Conservation (phyloP, 345 rosid species). For the Rhizophora mangle region DNA sequence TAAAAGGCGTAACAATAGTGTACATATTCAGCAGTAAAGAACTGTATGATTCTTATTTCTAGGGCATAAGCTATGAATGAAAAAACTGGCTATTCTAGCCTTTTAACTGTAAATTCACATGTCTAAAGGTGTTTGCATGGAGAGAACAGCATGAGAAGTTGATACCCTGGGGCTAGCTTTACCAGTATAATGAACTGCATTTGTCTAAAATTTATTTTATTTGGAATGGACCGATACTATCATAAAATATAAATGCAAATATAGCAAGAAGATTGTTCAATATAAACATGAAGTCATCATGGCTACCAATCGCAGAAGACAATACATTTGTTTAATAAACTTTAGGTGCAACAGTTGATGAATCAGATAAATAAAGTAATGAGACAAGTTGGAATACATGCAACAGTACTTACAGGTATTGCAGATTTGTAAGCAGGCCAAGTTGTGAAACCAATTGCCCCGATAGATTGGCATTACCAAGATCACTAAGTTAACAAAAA, state of each 20-base stretch:
- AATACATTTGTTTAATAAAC: not conserved
- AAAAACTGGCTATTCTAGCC: not conserved
- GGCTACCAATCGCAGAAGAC: not conserved
- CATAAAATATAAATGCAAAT: not conserved
- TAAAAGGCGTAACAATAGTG: not conserved
- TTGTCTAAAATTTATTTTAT: not conserved
- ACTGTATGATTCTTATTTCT: not conserved
- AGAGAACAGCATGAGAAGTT: too few relatives aligned
- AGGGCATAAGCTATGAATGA: not conserved
- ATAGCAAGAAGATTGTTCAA: not conserved
- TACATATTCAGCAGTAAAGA: not conserved
- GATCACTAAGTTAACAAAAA: constrained; percentile 38
- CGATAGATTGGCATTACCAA: constrained; percentile 64
- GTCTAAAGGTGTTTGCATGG: too few relatives aligned
- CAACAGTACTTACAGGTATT: constrained; percentile 62
- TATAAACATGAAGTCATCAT: not conserved
- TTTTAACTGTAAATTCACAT: not conserved
- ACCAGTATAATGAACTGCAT: not conserved
- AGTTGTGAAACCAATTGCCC: constrained; percentile 64
- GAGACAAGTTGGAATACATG: not conserved
- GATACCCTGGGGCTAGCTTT: too few relatives aligned
- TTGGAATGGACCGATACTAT: not conserved
- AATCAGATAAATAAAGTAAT: not conserved
- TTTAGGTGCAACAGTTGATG: not conserved
- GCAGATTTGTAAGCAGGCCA: constrained; percentile 59